Percentiles rank a stretch among this genome's conserved stretches.
Conservation (phyloP, 2,329 filamentous ascomycete genomes). For the Microdochium bolleyi region DNA sequence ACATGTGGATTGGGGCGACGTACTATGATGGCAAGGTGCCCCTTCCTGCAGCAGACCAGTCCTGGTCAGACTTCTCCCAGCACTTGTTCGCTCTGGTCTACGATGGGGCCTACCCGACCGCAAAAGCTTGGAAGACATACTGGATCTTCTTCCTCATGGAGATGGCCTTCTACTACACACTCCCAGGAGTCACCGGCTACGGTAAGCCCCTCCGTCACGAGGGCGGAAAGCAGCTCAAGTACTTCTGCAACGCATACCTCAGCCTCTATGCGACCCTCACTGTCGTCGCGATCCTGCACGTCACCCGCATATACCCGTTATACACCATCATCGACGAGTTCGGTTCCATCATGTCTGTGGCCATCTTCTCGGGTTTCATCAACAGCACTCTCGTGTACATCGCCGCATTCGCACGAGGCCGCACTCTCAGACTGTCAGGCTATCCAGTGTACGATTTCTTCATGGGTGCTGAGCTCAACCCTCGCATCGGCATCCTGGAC, state of each 20-base stretch:
- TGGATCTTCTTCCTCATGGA: constrained; percentile 84
- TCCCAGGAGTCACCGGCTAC: constrained; percentile 77
- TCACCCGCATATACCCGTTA: constrained; percentile 72
- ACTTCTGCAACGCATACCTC: constrained; percentile 82
- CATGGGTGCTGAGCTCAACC: constrained; percentile 83
- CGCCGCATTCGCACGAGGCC: constrained; percentile 66
- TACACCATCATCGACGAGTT: constrained; percentile 90
- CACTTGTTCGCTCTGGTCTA: constrained; percentile 66
- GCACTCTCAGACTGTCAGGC: constrained; percentile 33
- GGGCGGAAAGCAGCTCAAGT: constrained; percentile 72
- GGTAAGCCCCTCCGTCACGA: constrained; percentile 78
- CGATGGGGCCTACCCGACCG: constrained; percentile 70
- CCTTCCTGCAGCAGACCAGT: constrained; percentile 51
- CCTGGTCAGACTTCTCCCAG: constrained; percentile 56
- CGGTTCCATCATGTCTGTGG: constrained; percentile 79
- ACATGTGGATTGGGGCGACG: constrained; percentile 91
- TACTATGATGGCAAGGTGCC: constrained; percentile 82
- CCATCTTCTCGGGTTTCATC: constrained; percentile 77
- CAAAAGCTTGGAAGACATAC: constrained; percentile 80
- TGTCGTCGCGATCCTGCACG: constrained; percentile 60
- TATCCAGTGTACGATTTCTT: constrained; percentile 80
- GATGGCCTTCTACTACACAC: constrained; percentile 67
- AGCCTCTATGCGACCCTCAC: constrained; percentile 77
- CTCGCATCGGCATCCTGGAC: constrained; percentile 71
- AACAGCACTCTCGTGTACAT: constrained; percentile 75